Evolutionary conservation across 805 yeast species (phyloP).

Genomic region (Ogataea glucozyma): DNA sequence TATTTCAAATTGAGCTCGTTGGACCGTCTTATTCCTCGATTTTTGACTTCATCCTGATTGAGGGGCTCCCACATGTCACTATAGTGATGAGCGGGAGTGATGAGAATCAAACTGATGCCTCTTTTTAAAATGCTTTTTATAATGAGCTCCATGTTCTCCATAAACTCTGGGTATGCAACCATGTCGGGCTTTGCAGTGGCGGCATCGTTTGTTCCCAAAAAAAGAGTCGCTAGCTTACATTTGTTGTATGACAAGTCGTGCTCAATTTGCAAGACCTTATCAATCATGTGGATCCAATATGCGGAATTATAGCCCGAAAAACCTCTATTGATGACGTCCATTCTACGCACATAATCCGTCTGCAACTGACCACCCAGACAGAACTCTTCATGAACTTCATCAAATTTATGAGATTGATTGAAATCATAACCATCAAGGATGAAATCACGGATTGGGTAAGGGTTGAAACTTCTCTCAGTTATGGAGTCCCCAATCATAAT

Average conservation of each 20-base stretch:
- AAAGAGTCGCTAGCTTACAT: constrained; percentile 20
- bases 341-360: constrained; percentile 49
- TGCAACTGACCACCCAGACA: constrained; percentile 28
- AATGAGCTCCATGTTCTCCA: constrained; percentile 48
- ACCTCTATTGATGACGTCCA: constrained; percentile 74
- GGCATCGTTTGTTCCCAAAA: constrained; percentile 78
- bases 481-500: constrained; percentile 35
- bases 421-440: constrained; percentile 23
- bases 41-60: constrained; percentile 34
- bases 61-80: constrained; percentile 40
- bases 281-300: constrained; percentile 52
- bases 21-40: constrained; percentile 40
- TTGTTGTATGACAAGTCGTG: constrained; percentile 31
- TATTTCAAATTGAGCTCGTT: constrained; percentile 48
- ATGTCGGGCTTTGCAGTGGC: constrained; percentile 46
- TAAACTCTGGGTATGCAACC: constrained; percentile 52
- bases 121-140: constrained; percentile 39
- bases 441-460: constrained; percentile 23
- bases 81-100: constrained; percentile 64
- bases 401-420: background rate
- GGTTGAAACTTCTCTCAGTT: constrained; percentile 29
- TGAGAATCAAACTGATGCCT: constrained; percentile 52
- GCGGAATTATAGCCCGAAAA: constrained; percentile 72
- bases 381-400: constrained; percentile 14
- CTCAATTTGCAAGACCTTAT: constrained; percentile 52